Conservation (phyloP, 495 filamentous ascomycete species). For the Trichocladium antarcticum region DNA sequence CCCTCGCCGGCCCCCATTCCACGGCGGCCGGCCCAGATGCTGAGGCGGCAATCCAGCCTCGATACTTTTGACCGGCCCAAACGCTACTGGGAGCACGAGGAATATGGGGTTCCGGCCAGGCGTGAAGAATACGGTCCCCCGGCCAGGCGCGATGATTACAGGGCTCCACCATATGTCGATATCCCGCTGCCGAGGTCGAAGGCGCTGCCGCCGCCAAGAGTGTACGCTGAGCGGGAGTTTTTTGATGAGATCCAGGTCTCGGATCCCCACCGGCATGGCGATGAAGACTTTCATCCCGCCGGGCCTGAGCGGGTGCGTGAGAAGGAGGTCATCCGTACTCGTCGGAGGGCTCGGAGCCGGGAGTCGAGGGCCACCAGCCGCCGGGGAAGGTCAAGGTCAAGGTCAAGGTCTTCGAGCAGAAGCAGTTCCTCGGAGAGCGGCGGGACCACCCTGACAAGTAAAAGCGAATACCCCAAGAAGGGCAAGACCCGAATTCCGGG, state of each 20-base stretch:
- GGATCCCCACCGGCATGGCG: slow-evolving; percentile 55
- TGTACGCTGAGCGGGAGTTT: slow-evolving; percentile 42
- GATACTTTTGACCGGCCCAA: slow-evolving; percentile 40
- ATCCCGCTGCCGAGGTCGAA: slow-evolving; percentile 43
- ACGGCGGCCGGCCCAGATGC: slow-evolving; percentile 19
- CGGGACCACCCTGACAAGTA: slow-evolving; percentile 35
- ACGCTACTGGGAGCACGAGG: slow-evolving; percentile 38
- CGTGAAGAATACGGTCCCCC: slow-evolving; percentile 39
- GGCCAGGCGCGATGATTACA: slow-evolving; percentile 24
- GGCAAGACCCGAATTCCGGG: slow-evolving; percentile 80
- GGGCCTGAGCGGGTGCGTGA: slow-evolving; percentile 43
- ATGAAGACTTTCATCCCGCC: slow-evolving; percentile 53
- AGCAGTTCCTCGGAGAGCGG: slow-evolving; percentile 39
- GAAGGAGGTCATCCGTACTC: slow-evolving; percentile 36
- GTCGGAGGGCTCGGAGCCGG: slow-evolving; percentile 28
- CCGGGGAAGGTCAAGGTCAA: slow-evolving; percentile 28
- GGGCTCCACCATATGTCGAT: slow-evolving; percentile 39
- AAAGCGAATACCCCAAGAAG: slow-evolving; percentile 60
- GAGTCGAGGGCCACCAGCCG: slow-evolving; percentile 22
- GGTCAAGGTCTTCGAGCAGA: slow-evolving; percentile 28
- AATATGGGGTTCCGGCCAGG: slow-evolving; percentile 35
- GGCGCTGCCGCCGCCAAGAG: slow-evolving; percentile 36
- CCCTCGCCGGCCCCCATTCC: slow-evolving; percentile 24
- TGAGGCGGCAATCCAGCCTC: slow-evolving; percentile 37
- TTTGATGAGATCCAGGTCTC: slow-evolving; percentile 54